Conservation (phyloP, 2,329 filamentous ascomycete genomes). For the Monosporascus sp. region DNA sequence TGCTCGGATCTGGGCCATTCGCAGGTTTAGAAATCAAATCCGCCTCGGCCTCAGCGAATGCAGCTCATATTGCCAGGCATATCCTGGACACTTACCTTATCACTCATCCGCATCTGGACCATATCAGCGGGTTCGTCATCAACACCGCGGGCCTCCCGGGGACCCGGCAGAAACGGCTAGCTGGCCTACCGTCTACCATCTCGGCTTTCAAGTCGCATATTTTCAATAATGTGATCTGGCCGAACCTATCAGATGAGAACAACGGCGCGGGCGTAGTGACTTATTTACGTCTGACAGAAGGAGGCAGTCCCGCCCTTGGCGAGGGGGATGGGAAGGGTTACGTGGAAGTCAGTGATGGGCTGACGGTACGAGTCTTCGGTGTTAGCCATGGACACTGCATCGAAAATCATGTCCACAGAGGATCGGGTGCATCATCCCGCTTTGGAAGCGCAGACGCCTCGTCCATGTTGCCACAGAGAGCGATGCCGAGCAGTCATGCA, state of each 20-base stretch:
- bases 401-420: constrained; percentile 63
- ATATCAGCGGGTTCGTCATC: constrained; percentile 85
- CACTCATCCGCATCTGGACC: constrained; percentile 95
- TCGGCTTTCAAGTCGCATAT: constrained; percentile 88
- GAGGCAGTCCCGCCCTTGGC: constrained; percentile 78
- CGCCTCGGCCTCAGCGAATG: constrained; percentile 67
- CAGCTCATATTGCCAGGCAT: constrained; percentile 69
- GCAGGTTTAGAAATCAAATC: constrained; percentile 68
- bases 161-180: constrained; percentile 76
- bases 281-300: constrained; percentile 82
- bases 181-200: constrained; percentile 83
- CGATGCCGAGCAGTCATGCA: constrained; percentile 16
- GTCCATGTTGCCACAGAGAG: constrained; percentile 16
- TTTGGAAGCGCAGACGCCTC: constrained; percentile 44
- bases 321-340: constrained; percentile 78
- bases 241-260: constrained; percentile 93
- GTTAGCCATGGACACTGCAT: constrained; percentile 90
- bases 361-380: constrained; percentile 82
- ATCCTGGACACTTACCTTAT: constrained; percentile 87
- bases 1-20: constrained; percentile 67
- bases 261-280: constrained; percentile 89
- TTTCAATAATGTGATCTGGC: constrained; percentile 98
- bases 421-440: constrained; percentile 48
- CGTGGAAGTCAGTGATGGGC: constrained; percentile 78
- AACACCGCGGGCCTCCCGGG: constrained; percentile 86